Base-by-base conservation (phyloP, 2,329 filamentous ascomycete species). In the Microsporum audouinii region DNA sequence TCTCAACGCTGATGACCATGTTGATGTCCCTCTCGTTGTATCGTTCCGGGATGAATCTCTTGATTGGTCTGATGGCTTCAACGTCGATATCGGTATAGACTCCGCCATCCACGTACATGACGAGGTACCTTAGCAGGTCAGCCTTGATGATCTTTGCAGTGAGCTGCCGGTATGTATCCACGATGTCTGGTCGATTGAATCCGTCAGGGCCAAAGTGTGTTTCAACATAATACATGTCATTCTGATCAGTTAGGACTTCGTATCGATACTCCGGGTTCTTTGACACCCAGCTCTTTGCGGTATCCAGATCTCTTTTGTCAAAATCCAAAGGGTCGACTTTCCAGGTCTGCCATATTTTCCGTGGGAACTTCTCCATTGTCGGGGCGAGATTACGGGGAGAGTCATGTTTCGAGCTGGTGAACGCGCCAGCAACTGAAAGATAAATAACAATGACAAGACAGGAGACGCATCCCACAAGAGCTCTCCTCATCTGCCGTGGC, bases 291-390 rank as follows among this genome's bases (percentile, higher is more conserved):
- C 84, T 84, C 65, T 80, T 79, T 7, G 86, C 86, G 0, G 78
- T 78, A 29, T 78, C 73, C 36, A 81, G 75, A 67, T 89, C 85
- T 59, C 82, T 79, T 67, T 84, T 79, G 64, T 87, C 86, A 68
- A 88, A 88, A 1, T 78, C 77, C 38, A 88, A 75, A 1, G 86
- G 84, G 63, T 86, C 81, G 33, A 86, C 81, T 71, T 88, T 89
- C 87, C 87, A 89, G 0, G 84, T 86, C 72, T 89, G 87, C 87
- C 86, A 89, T 65, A 89, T 87, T 72, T 89, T 89, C 60, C 79
- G 79, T 4, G 80, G 87, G 66, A 84, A 89, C 66, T 60, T 69
- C 58, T 62, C 65, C n/a, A 62, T 64, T 63, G 49, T 63, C 65
- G 61, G 34, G 59, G 33, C 55, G 72, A 68, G 47, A 36, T 51